phyloP scores from a whole-genome alignment of 768 basidiomycete genomes.

The Amanita jacksonii region DNA sequence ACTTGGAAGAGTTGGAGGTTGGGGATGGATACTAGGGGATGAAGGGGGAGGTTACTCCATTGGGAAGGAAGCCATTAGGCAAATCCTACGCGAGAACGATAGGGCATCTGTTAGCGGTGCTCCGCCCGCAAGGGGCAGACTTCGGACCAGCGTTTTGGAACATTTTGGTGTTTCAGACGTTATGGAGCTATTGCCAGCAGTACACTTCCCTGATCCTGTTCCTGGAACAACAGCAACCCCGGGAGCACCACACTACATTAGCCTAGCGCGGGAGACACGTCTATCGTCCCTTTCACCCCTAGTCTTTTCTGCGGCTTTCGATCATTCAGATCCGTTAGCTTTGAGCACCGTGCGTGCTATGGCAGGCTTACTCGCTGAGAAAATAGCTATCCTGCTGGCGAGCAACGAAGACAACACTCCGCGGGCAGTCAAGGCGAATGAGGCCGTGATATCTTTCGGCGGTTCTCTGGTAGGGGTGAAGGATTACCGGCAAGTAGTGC shows the following conservation, averaged over 20 bases:
- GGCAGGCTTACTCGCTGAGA: conserved; percentile 45
- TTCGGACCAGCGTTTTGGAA: conserved; percentile 40
- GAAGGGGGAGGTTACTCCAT: conserved; percentile 79
- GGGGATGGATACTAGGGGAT: conserved; percentile 81
- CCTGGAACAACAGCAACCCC: conserved; percentile 14
- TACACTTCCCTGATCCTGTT: conserved; percentile 54
- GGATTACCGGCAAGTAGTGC: conserved; percentile 43
- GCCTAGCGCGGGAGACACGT: conserved; percentile 54
- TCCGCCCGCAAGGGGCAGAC: conserved; percentile 23
- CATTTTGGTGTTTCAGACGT: conserved; percentile 47
- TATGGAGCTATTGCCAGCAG: conserved; percentile 53
- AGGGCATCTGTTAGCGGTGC: conserved; percentile 29
- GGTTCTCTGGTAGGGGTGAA: conserved; percentile 66
- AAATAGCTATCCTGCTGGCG: conserved; percentile 46
- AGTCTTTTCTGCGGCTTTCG: conserved; percentile 72
- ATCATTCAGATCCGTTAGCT: conserved; percentile 57
- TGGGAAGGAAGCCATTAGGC: conserved; percentile 65
- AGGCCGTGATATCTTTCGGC: conserved; percentile 64
- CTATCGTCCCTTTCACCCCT: conserved; percentile 65
- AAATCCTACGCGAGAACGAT: conserved; percentile 52
- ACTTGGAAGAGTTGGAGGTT: conserved; percentile 65
- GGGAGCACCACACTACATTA: conserved; percentile 19
- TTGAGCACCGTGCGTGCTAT: conserved; percentile 43
- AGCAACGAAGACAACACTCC: conserved; percentile 23
- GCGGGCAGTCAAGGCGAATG: conserved; percentile 36